phyloP scores from a whole-genome alignment of 805 yeast species.

The Suhomyces pyralidae region DNA sequence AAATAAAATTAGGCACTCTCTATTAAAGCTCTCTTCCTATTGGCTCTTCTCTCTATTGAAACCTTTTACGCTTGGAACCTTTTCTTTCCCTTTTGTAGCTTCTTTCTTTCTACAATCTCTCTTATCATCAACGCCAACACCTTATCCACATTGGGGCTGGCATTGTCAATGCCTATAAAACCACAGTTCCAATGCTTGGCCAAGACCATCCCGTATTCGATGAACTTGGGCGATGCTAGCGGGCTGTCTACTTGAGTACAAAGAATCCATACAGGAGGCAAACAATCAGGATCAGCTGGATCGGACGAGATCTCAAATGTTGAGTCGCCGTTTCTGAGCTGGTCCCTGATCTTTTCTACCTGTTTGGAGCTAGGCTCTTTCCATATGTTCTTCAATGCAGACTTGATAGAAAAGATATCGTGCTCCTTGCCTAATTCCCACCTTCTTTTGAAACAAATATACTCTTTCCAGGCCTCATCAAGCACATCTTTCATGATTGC shows the following conservation, averaged over 20 bases:
- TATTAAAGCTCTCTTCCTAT: too few species aligned
- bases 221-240: conserved; percentile 56
- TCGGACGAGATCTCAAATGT: conserved; percentile 27
- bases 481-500: conserved; percentile 54
- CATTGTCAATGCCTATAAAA: conserved; percentile 60
- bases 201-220: conserved; percentile 54
- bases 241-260: conserved; percentile 62
- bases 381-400: conserved; percentile 59
- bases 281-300: conserved; percentile 34
- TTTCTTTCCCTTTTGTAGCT: conserved; percentile 10
- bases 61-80: neutral
- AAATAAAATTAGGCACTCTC: too few species aligned
- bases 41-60: too few species aligned
- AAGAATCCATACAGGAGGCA: conserved; percentile 66
- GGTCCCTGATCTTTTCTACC: conserved; percentile 18
- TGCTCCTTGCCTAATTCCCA: conserved; percentile 68
- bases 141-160: conserved; percentile 53
- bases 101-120: conserved; percentile 52
- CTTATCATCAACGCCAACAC: conserved; percentile 55
- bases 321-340: conserved; percentile 29
- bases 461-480: conserved; percentile 74
- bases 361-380: conserved; percentile 32
- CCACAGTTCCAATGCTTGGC: conserved; percentile 65
- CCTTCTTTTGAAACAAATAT: conserved; percentile 47
- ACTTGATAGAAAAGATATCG: conserved; percentile 60